phyloP scores from a whole-genome alignment of 148 eudicot genomes.

The Chenopodium formosanum region DNA sequence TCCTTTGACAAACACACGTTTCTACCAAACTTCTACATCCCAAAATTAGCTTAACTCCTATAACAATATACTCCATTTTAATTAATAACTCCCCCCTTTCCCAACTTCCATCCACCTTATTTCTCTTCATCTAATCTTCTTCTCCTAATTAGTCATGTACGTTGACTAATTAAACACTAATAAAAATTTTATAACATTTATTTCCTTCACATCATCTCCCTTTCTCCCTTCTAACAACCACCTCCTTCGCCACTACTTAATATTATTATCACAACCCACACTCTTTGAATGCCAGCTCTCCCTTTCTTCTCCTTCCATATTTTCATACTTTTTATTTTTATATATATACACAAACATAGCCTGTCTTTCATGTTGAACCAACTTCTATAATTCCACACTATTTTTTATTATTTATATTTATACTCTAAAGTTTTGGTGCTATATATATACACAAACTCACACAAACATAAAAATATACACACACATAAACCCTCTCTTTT shows the following conservation, averaged over 20 bases:
- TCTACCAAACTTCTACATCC: conserved; percentile 22
- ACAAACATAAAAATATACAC: conserved; percentile 3
- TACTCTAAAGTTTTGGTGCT: background rate
- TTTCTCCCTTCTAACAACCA: conserved; percentile 17
- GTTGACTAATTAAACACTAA: background rate
- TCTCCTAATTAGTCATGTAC: background rate
- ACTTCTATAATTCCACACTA: background rate
- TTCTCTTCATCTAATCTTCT: conserved; percentile 1
- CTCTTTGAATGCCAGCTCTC: conserved; percentile 50
- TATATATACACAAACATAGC: background rate
- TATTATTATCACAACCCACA: conserved; percentile 33
- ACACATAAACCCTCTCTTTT: background rate
- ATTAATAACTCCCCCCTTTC: background rate
- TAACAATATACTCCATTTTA: background rate
- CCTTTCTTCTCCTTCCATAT: background rate
- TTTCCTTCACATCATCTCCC: background rate
- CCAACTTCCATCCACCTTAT: background rate
- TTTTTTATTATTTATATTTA: background rate
- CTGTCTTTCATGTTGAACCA: conserved; percentile 15
- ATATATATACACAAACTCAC: background rate
- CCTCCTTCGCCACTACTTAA: conserved; percentile 18
- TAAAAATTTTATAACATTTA: background rate
- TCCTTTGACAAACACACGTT: conserved; percentile 20
- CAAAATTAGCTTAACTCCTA: background rate
- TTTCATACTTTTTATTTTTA: background rate